Conservation (phyloP, 140 eudicot species). For the Senecio squalidus region DNA sequence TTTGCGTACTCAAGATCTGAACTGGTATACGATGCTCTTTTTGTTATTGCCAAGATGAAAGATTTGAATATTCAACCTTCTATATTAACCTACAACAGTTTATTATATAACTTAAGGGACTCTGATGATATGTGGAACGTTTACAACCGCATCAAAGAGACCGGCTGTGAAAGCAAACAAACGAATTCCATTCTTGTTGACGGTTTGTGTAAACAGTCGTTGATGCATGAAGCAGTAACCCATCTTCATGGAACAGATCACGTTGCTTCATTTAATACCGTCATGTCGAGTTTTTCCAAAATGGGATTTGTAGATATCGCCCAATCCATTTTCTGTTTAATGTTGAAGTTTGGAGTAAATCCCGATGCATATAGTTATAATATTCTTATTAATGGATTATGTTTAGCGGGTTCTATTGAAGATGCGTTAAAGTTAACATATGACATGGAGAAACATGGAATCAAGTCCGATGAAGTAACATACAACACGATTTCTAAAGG, state of each 20-base stretch:
- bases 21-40: slow-evolving; percentile 79
- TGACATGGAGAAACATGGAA: slow-evolving; percentile 77
- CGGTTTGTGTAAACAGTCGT: slow-evolving; percentile 76
- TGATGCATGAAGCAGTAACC: slow-evolving; percentile 57
- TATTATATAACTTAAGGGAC: slow-evolving; percentile 62
- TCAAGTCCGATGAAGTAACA: slow-evolving; percentile 63
- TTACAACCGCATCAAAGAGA: slow-evolving; percentile 42
- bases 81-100: slow-evolving; percentile 63
- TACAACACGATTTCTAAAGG: slow-evolving; percentile 79
- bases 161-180: slow-evolving; percentile 42
- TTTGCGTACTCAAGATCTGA: slow-evolving; percentile 62
- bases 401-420: slow-evolving; percentile 71
- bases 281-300: slow-evolving; percentile 73
- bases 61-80: slow-evolving; percentile 61
- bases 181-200: slow-evolving; percentile 62
- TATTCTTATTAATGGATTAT: slow-evolving; percentile 78
- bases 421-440: slow-evolving; percentile 62
- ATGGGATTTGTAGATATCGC: slow-evolving; percentile 66
- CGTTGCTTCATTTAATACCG: slow-evolving; percentile 55
- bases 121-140: slow-evolving; percentile 55
- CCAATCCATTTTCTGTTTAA: slow-evolving; percentile 65
- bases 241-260: slow-evolving; percentile 37
- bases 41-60: slow-evolving; percentile 69
- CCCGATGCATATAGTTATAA: slow-evolving; percentile 88
- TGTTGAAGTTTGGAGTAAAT: slow-evolving; percentile 72